These are phyloP conservation scores for Phytophthora podocarpi DNA, from an alignment of 352 stramenopile species.

Conservation along the genomic window DNA sequence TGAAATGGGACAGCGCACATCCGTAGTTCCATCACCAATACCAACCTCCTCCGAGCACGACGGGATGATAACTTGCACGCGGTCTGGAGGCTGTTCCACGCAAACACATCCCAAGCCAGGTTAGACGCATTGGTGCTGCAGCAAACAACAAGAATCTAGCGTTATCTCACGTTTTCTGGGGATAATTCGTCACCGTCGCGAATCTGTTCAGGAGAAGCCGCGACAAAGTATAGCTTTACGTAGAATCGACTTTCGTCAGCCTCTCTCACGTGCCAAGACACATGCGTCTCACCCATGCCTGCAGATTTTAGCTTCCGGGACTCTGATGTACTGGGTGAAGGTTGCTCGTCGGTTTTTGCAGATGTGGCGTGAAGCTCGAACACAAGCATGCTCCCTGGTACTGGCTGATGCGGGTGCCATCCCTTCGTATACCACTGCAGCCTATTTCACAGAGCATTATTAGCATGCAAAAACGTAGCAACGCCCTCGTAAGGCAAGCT, in stretches of 20 bases:
- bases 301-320: conserved; percentile 23
- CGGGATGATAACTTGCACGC: conserved; percentile 70
- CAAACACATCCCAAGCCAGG: neutral
- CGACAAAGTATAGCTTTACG: conserved; percentile 76
- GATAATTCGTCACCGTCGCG: conserved; percentile 61
- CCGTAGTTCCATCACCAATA: conserved; percentile 39
- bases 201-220: conserved; percentile 75
- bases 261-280: conserved; percentile 17
- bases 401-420: conserved; percentile 78
- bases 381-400: conserved; percentile 75
- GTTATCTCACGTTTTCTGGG: conserved; percentile 54
- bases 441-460: conserved; percentile 27
- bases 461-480: neutral
- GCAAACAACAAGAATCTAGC: neutral
- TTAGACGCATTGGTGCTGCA: neutral
- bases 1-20: conserved; percentile 65
- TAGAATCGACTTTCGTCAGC: conserved; percentile 47
- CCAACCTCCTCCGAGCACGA: conserved; percentile 70
- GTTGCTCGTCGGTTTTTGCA: neutral
- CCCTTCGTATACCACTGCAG: conserved; percentile 71
- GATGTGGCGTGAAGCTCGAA: conserved; percentile 70
- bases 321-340: conserved; percentile 7
- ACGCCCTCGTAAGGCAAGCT: neutral
- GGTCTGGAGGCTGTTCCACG: conserved; percentile 54
- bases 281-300: neutral